Conservation (phyloP, 495 filamentous ascomycete species). For the Jackrogersella multiformis region DNA sequence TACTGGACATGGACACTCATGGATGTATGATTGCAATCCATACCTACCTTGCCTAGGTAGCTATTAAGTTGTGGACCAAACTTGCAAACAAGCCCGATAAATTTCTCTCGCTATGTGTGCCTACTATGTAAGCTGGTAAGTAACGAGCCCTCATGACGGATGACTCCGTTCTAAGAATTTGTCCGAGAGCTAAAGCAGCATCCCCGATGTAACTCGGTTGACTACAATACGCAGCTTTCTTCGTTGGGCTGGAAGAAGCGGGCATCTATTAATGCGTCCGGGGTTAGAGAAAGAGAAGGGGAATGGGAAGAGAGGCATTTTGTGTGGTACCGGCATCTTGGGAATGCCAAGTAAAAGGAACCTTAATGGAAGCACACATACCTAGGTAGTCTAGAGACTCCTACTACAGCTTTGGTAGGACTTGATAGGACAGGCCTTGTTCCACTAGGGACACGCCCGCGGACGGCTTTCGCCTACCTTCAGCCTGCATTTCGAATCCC, state of each 20-base stretch:
- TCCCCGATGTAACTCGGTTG: slow-evolving; percentile 38
- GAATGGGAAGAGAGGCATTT: slow-evolving; percentile 33
- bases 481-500: slow-evolving; percentile 25
- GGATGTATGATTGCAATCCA: slow-evolving; percentile 15
- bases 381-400: background rate
- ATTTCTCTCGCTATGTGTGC: background rate
- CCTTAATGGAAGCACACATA: slow-evolving; percentile 35
- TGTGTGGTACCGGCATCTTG: slow-evolving; percentile 43
- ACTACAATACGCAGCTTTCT: slow-evolving; percentile 31
- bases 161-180: slow-evolving; percentile 26
- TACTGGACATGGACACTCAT: background rate
- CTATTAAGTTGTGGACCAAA: slow-evolving; percentile 24
- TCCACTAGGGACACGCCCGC: slow-evolving; percentile 16
- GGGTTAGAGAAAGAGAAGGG: slow-evolving; percentile 17
- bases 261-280: slow-evolving; percentile 33
- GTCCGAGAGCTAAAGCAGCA: slow-evolving; percentile 38
- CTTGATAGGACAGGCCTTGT: slow-evolving; percentile 9
- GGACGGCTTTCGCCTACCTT: slow-evolving; percentile 15
- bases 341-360: slow-evolving; percentile 44
- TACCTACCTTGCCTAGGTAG: too few species aligned
- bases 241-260: slow-evolving; percentile 41
- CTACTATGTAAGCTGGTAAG: background rate
- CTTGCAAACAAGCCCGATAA: slow-evolving; percentile 29
- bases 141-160: slow-evolving; percentile 19
- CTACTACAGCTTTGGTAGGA: too few species aligned